Conservation (phyloP, 2,329 filamentous ascomycete species). For the Colletotrichum nymphaeae region DNA sequence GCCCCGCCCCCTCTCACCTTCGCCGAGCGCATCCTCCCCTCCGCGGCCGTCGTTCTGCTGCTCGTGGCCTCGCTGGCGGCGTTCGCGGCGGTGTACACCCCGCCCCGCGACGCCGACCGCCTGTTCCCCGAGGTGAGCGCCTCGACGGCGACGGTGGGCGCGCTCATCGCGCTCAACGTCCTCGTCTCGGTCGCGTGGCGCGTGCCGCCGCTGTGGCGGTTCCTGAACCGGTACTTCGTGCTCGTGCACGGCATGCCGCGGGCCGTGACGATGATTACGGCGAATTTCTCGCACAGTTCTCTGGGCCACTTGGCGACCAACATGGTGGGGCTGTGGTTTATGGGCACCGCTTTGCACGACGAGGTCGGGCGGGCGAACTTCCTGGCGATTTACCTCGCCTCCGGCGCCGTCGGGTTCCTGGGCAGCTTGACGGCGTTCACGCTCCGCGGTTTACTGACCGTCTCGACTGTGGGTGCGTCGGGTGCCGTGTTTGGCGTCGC, state of each 20-base stretch:
- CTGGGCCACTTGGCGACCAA: conserved; percentile 72
- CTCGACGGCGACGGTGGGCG: conserved; percentile 71
- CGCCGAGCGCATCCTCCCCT: conserved; percentile 68
- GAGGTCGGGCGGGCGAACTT: conserved; percentile 77
- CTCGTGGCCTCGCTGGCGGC: conserved; percentile 56
- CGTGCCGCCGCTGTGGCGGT: conserved; percentile 71
- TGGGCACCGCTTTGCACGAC: conserved; percentile 76
- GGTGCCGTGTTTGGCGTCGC: conserved; percentile 72
- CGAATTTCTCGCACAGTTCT: conserved; percentile 76
- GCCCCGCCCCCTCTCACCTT: conserved; percentile 62
- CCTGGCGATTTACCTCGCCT: conserved; percentile 72
- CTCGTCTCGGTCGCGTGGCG: conserved; percentile 70
- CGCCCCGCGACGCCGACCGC: conserved; percentile 51
- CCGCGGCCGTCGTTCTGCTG: conserved; percentile 58
- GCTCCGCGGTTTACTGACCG: conserved; percentile 55
- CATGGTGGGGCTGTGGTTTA: conserved; percentile 72
- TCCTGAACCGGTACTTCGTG: conserved; percentile 77
- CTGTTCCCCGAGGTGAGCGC: conserved; percentile 71
- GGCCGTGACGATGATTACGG: conserved; percentile 70
- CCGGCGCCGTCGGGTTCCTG: conserved; percentile 69
- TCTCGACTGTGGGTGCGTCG: conserved; percentile 74
- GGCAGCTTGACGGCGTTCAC: conserved; percentile 65
- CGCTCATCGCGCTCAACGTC: conserved; percentile 70
- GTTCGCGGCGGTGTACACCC: conserved; percentile 59
- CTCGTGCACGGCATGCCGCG: conserved; percentile 73